Base-by-base conservation (phyloP, 106 monocot species). In the Gastrodia elata region DNA sequence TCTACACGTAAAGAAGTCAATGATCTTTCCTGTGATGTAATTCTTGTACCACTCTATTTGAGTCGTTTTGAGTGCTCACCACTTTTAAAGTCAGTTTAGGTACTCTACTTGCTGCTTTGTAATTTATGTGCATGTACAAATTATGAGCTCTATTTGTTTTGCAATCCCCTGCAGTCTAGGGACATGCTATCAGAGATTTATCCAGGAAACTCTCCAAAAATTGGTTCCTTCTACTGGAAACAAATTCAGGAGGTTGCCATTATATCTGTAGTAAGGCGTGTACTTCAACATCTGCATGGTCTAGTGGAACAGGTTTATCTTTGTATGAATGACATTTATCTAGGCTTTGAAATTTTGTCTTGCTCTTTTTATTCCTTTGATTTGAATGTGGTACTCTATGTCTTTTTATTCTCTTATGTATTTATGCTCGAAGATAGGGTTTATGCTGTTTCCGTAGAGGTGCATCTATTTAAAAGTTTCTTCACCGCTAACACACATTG, bases 261-360 rank as follows among this genome's bases (percentile, higher is more conserved):
- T 20, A 84, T 96, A 35, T 85, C 84, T 70, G 80, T 84, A 26
- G 76, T 77, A 61, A 89, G 77, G 57, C 85, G 80, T 30, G 74
- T 90, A 26, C 86, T 96, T 81, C 96, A 92, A 76, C 82, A 80
- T 13, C 73, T 96, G 25, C 77, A 82, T 82, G 87, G 90, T 77
- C 73, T 90, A 28, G 70, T 90, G 77, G 96, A 96, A 76, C 83
- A 84, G 87, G 96, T 96, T 77, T 76, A 83, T 42, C 72, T 85
- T 68, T 70, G 36, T 6, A 40, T 69, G 69, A n/a, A n/a, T n/a
- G 39, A 61, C 38, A 38, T 38, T 20, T 37, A 18, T 6, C 36
- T 38, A n/a, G 36, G 36, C 5, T 38, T 38, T 67, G 67, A 67
- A 67, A 37, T 67, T 73, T 56, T 70, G 65, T 88, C 85, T 81